Base-by-base conservation (phyloP, 2,329 filamentous ascomycete species). In the Apiospora koreana region DNA sequence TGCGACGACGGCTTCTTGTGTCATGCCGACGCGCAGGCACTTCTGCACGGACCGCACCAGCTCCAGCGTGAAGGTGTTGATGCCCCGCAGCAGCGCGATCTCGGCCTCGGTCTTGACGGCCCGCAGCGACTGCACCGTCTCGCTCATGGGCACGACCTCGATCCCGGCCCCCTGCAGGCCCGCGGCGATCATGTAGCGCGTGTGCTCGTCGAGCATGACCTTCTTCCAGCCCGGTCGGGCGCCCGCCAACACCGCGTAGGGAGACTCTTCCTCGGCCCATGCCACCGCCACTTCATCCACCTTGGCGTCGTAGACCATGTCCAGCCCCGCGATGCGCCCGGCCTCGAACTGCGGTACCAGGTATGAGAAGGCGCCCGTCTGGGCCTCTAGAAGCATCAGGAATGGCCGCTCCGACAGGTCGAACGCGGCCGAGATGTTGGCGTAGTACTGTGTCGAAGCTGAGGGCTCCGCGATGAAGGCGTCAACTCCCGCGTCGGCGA, bases 401-500 rank as follows among this genome's bases (percentile, higher is more conserved):
- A 75, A 79, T 2, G 77, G 77, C 2, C 77, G 76, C 73, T 79
- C 77, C 14, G 77, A 79, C 28, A 79, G 72, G 16, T 72, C 25
- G 43, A 76, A 75, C 10, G 66, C 67, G 64, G 69, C 58, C n/a
- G 75, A 76, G 28, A 76, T 72, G 41, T 77, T 76, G 71, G 73
- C 73, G 42, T 76, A 76, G 70, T 76, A 77, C 1, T 72, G 71
- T 8, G 74, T 76, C 1, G 71, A 74, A 1, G 76, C 75, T 25
- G 77, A 79, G 42, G 77, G 77, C 68, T 78, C 77, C 12, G 75
- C 76, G 48, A 79, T 65, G 69, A 79, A 79, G 67, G 77, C 77
- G 62, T 79, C 77, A 28, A 77, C 73, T 16, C 73, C 74, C 1
- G 73, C 76, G 1, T 70, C 73, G 23, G 45, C 64, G 31, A 78